A percentile compares a stretch with the other conserved stretches of the same genome.
Evolutionary conservation across 345 rosid species (phyloP).

Genomic region (Rhodamnia argentea): DNA sequence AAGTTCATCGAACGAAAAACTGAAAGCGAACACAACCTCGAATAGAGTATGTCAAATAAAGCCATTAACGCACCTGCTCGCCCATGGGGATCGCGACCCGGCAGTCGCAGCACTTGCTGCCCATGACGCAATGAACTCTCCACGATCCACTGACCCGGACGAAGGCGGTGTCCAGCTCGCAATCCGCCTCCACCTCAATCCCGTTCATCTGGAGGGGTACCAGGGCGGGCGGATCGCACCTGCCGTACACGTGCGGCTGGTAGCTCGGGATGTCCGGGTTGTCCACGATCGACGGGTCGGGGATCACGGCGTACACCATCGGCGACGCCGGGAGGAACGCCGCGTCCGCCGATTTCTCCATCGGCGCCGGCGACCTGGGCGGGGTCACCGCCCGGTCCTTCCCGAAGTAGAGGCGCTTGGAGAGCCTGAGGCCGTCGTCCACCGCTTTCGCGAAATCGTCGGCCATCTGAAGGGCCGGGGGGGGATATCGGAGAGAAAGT

Average conservation of each 20-base stretch:
- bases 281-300: conserved; percentile 75
- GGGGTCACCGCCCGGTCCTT: conserved; percentile 69
- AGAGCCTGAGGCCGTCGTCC: conserved; percentile 73
- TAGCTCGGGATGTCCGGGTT: conserved; percentile 93
- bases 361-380: conserved; percentile 38
- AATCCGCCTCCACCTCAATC: conserved; percentile 50
- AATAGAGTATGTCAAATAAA: not conserved
- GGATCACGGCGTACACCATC: conserved; percentile 76
- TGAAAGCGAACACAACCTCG: not conserved
- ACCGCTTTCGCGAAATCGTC: conserved; percentile 68
- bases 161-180: conserved; percentile 52
- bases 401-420: conserved; percentile 70
- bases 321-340: conserved; percentile 57
- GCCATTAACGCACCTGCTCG: conserved; percentile 40
- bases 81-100: conserved; percentile 84
- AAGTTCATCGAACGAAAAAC: not conserved
- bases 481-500: not conserved
- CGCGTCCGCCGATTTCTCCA: conserved; percentile 41
- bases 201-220: conserved; percentile 84
- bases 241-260: conserved; percentile 93
- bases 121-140: conserved; percentile 93
- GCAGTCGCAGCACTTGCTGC: conserved; percentile 81
- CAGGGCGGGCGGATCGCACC: conserved; percentile 85
- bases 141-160: conserved; percentile 54
- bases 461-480: conserved; percentile 26